phyloP scores from a whole-genome alignment of 768 basidiomycete species.

The Glaciozyma martinii region DNA sequence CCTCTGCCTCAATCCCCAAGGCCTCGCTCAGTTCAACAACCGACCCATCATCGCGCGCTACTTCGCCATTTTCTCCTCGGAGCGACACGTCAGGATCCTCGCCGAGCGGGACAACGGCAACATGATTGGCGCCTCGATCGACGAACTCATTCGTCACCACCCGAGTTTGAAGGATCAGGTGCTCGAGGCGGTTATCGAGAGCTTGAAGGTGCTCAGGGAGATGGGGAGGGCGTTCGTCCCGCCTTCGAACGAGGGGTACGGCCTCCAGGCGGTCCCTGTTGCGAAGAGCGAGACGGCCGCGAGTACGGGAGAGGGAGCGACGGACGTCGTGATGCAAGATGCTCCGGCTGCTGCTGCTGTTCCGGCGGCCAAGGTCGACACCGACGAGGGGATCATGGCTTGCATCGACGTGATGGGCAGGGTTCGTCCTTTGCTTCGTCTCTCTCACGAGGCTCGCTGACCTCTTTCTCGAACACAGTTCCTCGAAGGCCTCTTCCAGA shows the following conservation, averaged over 20 bases:
- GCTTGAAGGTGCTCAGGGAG: constrained; percentile 64
- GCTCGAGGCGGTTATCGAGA: constrained; percentile 63
- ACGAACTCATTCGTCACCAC: constrained; percentile 94
- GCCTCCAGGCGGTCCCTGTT: constrained; percentile 3
- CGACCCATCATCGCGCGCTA: constrained; percentile 75
- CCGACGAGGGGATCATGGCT: constrained; percentile 29
- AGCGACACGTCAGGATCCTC: constrained; percentile 68
- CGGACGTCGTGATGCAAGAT: background rate
- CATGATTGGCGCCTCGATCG: constrained; percentile 76
- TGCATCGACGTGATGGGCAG: constrained; percentile 40
- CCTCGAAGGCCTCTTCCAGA: constrained; percentile 88
- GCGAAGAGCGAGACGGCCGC: constrained; percentile 1
- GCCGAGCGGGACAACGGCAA: constrained; percentile 89
- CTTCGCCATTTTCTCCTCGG: constrained; percentile 76
- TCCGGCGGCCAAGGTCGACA: constrained; percentile 18
- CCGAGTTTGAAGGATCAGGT: constrained; percentile 72
- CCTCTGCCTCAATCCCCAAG: constrained; percentile 82
- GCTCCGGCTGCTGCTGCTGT: background rate
- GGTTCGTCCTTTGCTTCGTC: background rate
- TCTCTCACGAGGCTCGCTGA: background rate
- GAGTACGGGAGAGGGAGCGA: background rate
- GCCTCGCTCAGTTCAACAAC: constrained; percentile 66
- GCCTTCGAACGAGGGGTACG: constrained; percentile 26
- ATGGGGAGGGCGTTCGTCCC: constrained; percentile 47
- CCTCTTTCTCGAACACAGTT: constrained; percentile 49